Evolutionary conservation across 2,329 filamentous ascomycete genomes (phyloP).

Genomic region (Boeremia lycopersici): DNA sequence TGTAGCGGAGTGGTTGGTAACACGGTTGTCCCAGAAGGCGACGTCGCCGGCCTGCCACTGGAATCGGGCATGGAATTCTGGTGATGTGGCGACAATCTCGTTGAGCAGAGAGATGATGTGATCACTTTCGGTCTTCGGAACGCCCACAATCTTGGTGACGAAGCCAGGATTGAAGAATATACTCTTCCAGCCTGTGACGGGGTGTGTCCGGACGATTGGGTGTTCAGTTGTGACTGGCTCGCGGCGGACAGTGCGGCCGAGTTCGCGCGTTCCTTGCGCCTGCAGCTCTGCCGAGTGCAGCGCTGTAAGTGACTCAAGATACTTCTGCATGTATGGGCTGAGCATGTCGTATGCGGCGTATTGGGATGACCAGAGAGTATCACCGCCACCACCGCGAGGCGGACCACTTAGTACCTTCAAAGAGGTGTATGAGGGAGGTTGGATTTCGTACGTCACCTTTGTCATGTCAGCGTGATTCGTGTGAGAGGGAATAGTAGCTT

Average conservation of each 20-base stretch:
- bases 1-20: constrained; percentile 61
- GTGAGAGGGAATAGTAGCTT: constrained; percentile 27
- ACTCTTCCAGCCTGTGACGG: constrained; percentile 67
- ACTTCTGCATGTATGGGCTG: constrained; percentile 60
- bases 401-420: constrained; percentile 61
- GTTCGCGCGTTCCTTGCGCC: constrained; percentile 56
- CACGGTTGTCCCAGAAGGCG: constrained; percentile 71
- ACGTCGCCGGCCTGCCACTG: constrained; percentile 69
- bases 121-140: constrained; percentile 62
- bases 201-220: constrained; percentile 64
- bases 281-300: constrained; percentile 62
- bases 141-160: constrained; percentile 63
- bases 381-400: constrained; percentile 61
- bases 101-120: constrained; percentile 60
- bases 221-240: constrained; percentile 61
- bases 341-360: constrained; percentile 65
- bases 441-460: constrained; percentile 62
- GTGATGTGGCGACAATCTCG: constrained; percentile 62
- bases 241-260: constrained; percentile 59
- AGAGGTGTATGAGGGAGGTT: constrained; percentile 63
- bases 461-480: constrained; percentile 15
- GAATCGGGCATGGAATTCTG: constrained; percentile 72
- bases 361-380: constrained; percentile 64
- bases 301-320: constrained; percentile 63
- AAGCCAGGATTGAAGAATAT: constrained; percentile 66